Conservation (phyloP, 257 asterid species). For the Gardenia jasminoides region DNA sequence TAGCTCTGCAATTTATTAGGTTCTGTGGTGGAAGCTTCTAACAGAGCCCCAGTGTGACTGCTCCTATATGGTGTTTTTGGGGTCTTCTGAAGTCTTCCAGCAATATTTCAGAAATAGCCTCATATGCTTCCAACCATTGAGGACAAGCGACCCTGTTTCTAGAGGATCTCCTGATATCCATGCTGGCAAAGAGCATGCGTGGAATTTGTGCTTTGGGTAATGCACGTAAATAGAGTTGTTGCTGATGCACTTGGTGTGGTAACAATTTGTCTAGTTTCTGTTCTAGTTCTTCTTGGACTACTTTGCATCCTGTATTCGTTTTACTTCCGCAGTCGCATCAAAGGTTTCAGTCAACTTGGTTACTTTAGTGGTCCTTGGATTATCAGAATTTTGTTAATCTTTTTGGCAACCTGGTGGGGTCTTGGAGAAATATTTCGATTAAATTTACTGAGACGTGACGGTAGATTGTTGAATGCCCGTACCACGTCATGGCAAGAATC, state of each 20-base stretch:
- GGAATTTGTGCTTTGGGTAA: slow-evolving; percentile 73
- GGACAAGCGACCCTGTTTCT: slow-evolving; percentile 19
- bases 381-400: slow-evolving; percentile 48
- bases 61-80: slow-evolving; percentile 31
- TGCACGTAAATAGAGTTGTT: slow-evolving; percentile 77
- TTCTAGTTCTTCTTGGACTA: slow-evolving; percentile 60
- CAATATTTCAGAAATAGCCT: slow-evolving; percentile 7
- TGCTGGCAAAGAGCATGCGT: slow-evolving; percentile 91
- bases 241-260: slow-evolving; percentile 92
- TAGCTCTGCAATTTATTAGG: neutral
- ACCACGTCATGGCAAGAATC: slow-evolving; percentile 68
- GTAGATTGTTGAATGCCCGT: slow-evolving; percentile 54
- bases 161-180: slow-evolving; percentile 45
- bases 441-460: slow-evolving; percentile 50
- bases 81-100: slow-evolving; percentile 20
- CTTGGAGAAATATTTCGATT: slow-evolving; percentile 69
- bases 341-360: slow-evolving; percentile 42
- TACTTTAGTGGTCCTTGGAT: slow-evolving; percentile 88
- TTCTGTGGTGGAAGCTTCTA: neutral
- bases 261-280: slow-evolving; percentile 65
- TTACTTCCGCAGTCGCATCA: slow-evolving; percentile 59
- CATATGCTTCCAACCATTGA: slow-evolving; percentile 17
- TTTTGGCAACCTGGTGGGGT: slow-evolving; percentile 70
- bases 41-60: neutral
- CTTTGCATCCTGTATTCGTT: slow-evolving; percentile 50